These are phyloP conservation scores for Mycena floridula DNA, from an alignment of 768 basidiomycete species.

Conservation along the genomic window DNA sequence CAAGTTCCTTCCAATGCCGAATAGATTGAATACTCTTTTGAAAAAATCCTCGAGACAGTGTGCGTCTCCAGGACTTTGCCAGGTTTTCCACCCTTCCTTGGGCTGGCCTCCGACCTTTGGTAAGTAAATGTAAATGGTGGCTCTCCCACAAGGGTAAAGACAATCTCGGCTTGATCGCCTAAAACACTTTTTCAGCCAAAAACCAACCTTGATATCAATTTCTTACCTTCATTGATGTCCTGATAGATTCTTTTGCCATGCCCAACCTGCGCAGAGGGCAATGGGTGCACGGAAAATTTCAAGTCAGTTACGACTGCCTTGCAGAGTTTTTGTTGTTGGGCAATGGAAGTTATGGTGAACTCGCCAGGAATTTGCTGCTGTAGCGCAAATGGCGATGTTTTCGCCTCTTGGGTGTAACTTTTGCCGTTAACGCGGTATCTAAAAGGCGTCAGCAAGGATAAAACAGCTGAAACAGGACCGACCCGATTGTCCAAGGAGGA, in stretches of 20 bases:
- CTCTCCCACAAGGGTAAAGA: slow-evolving; percentile 84
- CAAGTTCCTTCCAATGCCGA: slow-evolving; percentile 81
- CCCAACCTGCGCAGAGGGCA: slow-evolving; percentile 86
- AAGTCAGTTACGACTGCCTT: slow-evolving; percentile 76
- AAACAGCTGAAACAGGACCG: slow-evolving; percentile 15
- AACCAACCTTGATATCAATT: background rate
- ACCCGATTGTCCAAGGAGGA: slow-evolving; percentile 90
- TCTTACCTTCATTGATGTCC: slow-evolving; percentile 83
- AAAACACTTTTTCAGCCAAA: slow-evolving; percentile 3
- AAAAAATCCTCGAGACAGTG: slow-evolving; percentile 75
- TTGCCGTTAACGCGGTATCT: slow-evolving; percentile 84
- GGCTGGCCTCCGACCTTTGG: slow-evolving; percentile 69
- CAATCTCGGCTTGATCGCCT: slow-evolving; percentile 93
- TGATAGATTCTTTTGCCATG: slow-evolving; percentile 79
- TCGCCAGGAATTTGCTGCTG: slow-evolving; percentile 76
- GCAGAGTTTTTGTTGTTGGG: slow-evolving; percentile 91
- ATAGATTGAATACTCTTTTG: slow-evolving; percentile 81
- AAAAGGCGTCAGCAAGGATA: slow-evolving; percentile 6
- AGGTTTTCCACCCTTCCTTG: slow-evolving; percentile 61
- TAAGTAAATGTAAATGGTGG: slow-evolving; percentile 97
- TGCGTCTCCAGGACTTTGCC: slow-evolving; percentile 88
- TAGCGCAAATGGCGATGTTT: slow-evolving; percentile 80
- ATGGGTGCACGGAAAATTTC: slow-evolving; percentile 64
- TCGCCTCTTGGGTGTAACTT: slow-evolving; percentile 64
- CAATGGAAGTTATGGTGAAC: slow-evolving; percentile 82